These are phyloP conservation scores for Leccinum ochraceum DNA, from an alignment of 768 basidiomycete species.

Conservation along the genomic window DNA sequence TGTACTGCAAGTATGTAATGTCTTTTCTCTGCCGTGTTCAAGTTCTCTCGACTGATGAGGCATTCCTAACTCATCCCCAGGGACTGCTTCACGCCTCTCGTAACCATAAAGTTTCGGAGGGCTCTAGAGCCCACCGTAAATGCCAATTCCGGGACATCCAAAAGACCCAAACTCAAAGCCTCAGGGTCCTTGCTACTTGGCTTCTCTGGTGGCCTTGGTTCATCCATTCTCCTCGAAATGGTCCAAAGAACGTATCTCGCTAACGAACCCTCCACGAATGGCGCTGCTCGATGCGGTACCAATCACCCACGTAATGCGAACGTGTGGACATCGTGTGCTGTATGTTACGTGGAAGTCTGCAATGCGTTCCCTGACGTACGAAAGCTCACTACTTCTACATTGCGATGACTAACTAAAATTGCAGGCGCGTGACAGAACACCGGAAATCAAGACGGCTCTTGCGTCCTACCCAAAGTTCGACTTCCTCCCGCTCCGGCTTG, in stretches of 20 bases:
- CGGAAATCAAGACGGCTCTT: conserved; percentile 50
- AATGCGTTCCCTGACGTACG: conserved; percentile 62
- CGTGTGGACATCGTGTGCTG: conserved; percentile 61
- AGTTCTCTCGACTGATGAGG: not conserved
- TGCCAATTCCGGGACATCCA: conserved; percentile 50
- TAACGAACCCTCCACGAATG: conserved; percentile 21
- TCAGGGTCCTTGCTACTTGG: conserved; percentile 67
- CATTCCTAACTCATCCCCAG: conserved; percentile 31
- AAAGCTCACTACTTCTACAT: conserved; percentile 9
- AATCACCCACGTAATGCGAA: conserved; percentile 63
- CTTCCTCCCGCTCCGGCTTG: conserved; percentile 64
- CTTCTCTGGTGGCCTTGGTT: conserved; percentile 80
- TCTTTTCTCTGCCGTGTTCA: conserved; percentile 11
- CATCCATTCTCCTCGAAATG: conserved; percentile 70
- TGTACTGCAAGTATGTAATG: conserved; percentile 75
- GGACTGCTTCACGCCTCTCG: conserved; percentile 65
- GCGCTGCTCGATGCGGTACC: conserved; percentile 51
- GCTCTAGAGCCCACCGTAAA: conserved; percentile 67
- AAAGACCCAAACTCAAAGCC: conserved; percentile 63
- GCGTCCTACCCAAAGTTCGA: conserved; percentile 51
- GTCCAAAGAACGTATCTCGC: conserved; percentile 60
- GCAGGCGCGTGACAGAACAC: conserved; percentile 56
- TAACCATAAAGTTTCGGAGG: conserved; percentile 63
- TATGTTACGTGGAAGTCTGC: conserved; percentile 73
- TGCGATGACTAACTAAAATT: conserved; percentile 13